Conservation (phyloP, 208 protist genomes). For the Leishmania tarentolae region DNA sequence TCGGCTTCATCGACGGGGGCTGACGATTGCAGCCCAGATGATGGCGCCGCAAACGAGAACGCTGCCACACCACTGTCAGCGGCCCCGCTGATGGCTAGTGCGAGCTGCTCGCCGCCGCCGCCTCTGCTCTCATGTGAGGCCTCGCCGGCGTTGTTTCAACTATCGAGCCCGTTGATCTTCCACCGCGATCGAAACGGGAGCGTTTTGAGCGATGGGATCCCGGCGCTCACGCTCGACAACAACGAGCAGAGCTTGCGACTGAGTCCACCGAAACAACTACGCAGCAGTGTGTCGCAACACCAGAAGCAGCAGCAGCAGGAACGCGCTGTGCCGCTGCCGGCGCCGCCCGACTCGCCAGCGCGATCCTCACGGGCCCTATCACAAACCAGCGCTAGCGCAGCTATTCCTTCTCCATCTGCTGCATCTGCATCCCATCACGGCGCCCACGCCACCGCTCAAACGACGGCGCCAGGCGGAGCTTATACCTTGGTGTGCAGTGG, state of each 20-base stretch:
- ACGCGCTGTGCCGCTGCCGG: neutral
- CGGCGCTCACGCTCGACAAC: constrained; percentile 11
- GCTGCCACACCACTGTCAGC: neutral
- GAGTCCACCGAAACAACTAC: neutral
- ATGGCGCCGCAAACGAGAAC: neutral
- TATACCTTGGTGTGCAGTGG: neutral
- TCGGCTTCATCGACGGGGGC: neutral
- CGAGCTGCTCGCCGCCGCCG: constrained; percentile 7
- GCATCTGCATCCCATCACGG: neutral
- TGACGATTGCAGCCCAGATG: neutral
- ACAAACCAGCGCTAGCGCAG: neutral
- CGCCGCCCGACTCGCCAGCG: neutral
- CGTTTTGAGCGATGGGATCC: constrained; percentile 4
- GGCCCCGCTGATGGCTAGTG: neutral
- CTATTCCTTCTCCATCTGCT: neutral
- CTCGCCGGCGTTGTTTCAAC: constrained; percentile 15
- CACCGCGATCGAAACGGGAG: neutral
- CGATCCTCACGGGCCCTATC: neutral
- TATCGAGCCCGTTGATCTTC: neutral
- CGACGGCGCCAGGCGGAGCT: neutral
- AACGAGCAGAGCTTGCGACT: neutral
- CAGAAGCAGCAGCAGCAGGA: neutral
- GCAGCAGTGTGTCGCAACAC: neutral
- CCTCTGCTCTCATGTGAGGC: constrained; percentile 29
- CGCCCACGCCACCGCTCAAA: neutral